Evolutionary conservation across 2,329 filamentous ascomycete genomes (phyloP).

Genomic region (Cladosporium oxysporum): DNA sequence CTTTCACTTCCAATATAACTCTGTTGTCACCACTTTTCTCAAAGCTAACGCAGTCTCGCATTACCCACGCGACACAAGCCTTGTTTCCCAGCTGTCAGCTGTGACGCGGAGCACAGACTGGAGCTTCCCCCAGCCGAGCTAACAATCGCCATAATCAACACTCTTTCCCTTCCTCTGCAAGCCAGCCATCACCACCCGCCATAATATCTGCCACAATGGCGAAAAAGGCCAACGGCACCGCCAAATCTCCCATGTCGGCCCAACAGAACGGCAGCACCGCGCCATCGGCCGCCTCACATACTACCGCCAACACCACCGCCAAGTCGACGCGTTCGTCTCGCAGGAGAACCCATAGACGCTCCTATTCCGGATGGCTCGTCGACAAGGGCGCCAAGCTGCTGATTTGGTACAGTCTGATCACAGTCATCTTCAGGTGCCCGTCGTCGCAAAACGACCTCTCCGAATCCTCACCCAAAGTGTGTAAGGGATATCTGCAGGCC

Average conservation of each 20-base stretch:
- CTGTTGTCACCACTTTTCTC: background rate
- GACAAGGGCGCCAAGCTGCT: conserved; percentile 55
- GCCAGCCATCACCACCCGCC: background rate
- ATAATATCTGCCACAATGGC: background rate
- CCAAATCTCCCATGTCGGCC: conserved; percentile 25
- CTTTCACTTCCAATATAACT: background rate
- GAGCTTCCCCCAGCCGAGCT: conserved; percentile 1
- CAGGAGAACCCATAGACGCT: conserved; percentile 23
- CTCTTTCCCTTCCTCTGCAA: background rate
- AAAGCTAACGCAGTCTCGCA: background rate
- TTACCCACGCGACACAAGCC: too few relatives aligned
- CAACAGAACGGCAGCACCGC: conserved; percentile 24
- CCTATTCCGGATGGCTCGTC: conserved; percentile 29
- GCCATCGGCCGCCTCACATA: conserved; percentile 1
- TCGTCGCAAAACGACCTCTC: conserved; percentile 66
- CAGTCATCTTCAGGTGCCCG: conserved; percentile 80
- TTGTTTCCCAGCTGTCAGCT: background rate
- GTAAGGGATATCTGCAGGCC: conserved; percentile 74
- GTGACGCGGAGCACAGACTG: background rate
- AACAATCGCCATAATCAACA: background rate
- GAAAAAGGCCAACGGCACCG: conserved; percentile 11
- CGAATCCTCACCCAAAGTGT: conserved; percentile 72
- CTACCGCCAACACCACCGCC: conserved; percentile 12
- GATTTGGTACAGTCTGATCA: conserved; percentile 85
- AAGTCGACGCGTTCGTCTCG: conserved; percentile 23